These are phyloP conservation scores for Blumeriella jaapii DNA, from an alignment of 2,329 filamentous ascomycete species.

Conservation along the genomic window DNA sequence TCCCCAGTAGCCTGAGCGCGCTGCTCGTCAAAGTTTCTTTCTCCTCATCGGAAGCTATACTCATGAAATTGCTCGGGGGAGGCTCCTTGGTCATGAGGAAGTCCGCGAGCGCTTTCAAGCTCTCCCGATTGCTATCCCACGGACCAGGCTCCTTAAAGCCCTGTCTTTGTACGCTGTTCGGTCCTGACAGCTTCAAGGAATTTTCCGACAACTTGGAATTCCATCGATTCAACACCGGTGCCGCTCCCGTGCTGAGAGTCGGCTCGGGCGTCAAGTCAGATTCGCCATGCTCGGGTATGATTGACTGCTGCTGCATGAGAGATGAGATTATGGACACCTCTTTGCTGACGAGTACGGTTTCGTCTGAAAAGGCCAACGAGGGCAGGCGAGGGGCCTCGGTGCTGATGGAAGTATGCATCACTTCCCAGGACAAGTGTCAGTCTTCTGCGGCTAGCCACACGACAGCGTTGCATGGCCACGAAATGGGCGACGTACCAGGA, in stretches of 20 bases:
- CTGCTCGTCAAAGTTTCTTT: slow-evolving; percentile 28
- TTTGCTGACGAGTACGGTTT: slow-evolving; percentile 11
- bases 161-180: neutral
- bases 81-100: slow-evolving; percentile 39
- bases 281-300: slow-evolving; percentile 3
- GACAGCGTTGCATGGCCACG: no score
- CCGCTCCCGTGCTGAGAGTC: slow-evolving; percentile 3
- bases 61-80: slow-evolving; percentile 40
- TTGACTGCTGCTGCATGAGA: slow-evolving; percentile 3
- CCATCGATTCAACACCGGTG: slow-evolving; percentile 5
- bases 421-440: slow-evolving; percentile 6
- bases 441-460: slow-evolving; percentile 8
- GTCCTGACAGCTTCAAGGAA: slow-evolving; percentile 2
- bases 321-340: slow-evolving; percentile 11
- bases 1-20: slow-evolving; percentile 32
- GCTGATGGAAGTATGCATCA: slow-evolving; percentile 15
- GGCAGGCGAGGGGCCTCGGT: slow-evolving; percentile 7
- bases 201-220: slow-evolving; percentile 9
- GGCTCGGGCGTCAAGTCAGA: neutral
- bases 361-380: slow-evolving; percentile 5
- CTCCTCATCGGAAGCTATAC: slow-evolving; percentile 27
- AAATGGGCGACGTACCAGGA: slow-evolving; percentile 3
- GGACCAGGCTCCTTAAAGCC: slow-evolving; percentile 1
- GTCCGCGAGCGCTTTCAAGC: slow-evolving; percentile 31
- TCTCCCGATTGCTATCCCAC: slow-evolving; percentile 16